These are phyloP conservation scores for Phyllosticta citrichinensis DNA, from an alignment of 2,329 filamentous ascomycete genomes.

Conservation along the genomic window DNA sequence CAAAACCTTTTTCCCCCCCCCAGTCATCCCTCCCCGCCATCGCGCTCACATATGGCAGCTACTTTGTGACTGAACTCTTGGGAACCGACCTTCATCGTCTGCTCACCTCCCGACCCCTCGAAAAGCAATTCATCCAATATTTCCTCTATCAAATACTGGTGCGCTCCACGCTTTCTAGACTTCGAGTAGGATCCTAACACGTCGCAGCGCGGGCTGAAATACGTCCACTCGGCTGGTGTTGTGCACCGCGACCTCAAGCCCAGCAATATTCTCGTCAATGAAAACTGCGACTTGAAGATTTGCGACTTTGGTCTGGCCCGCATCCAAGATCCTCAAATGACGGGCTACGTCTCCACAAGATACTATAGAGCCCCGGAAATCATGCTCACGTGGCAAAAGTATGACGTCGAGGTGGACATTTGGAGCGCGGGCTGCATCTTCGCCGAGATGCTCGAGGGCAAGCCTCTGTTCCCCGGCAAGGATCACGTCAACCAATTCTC, in stretches of 20 bases:
- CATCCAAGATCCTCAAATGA: constrained; percentile 99
- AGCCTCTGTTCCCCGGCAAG: constrained; percentile 95
- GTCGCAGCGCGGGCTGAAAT: constrained; percentile 83
- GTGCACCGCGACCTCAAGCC: constrained; percentile 97
- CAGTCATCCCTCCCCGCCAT: not conserved
- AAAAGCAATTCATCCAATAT: constrained; percentile 99
- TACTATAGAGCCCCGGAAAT: constrained; percentile 99
- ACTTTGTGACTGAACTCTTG: constrained; percentile 95
- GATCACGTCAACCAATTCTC: constrained; percentile 99
- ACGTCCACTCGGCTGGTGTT: constrained; percentile 95
- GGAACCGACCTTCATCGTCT: constrained; percentile 94
- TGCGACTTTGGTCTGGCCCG: constrained; percentile 96
- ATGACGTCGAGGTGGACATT: constrained; percentile 97
- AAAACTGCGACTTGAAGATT: constrained; percentile 99
- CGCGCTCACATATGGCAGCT: constrained; percentile 44
- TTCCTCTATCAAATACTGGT: constrained; percentile 99
- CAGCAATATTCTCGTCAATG: constrained; percentile 98
- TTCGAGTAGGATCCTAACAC: constrained; percentile 16
- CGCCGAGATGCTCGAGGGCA: constrained; percentile 97
- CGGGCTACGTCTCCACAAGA: constrained; percentile 94
- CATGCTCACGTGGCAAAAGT: constrained; percentile 99
- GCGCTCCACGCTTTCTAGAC: constrained; percentile 26
- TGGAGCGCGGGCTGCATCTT: constrained; percentile 99
- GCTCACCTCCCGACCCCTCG: constrained; percentile 85
- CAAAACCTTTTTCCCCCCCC: constrained; percentile 12